Percentiles rank a stretch among this genome's conserved stretches.
Evolutionary conservation across 768 basidiomycete species (phyloP).

Genomic region (Pleurotus ostreatus): DNA sequence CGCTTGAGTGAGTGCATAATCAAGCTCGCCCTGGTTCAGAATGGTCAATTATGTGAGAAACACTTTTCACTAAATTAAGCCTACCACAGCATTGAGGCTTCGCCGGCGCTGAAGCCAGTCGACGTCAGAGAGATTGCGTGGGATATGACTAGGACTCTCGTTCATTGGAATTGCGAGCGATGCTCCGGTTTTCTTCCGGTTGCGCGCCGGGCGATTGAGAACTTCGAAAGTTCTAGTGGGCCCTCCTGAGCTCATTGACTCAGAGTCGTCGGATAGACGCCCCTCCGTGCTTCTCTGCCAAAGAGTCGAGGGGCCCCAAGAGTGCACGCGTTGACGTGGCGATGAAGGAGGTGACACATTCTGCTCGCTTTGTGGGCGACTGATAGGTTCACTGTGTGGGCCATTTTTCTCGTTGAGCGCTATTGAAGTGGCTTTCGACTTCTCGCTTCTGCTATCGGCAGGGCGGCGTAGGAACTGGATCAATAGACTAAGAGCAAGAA

Average conservation of each 20-base stretch:
- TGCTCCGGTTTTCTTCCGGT: constrained; percentile 27
- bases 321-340: constrained; percentile 40
- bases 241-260: constrained; percentile 39
- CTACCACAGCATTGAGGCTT: constrained; percentile 66
- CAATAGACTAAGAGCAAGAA: constrained; percentile 26
- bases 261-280: constrained; percentile 38
- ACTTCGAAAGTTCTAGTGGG: constrained; percentile 47
- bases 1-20: constrained; percentile 62
- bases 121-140: constrained; percentile 62
- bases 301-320: constrained; percentile 44
- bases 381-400: constrained; percentile 23
- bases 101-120: constrained; percentile 78
- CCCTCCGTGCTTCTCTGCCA: constrained; percentile 41
- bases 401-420: constrained; percentile 27
- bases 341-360: constrained; percentile 39
- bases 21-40: constrained; percentile 60
- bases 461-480: constrained; percentile 1
- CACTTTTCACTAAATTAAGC: constrained; percentile 19
- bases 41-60: constrained; percentile 7
- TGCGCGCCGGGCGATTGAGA: constrained; percentile 40
- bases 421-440: constrained; percentile 17
- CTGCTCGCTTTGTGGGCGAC: constrained; percentile 31
- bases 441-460: constrained; percentile 13
- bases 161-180: constrained; percentile 22
- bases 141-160: constrained; percentile 21